Evolutionary conservation across 441 rosid genomes (phyloP).

Genomic region (Theobroma grandiflorum): DNA sequence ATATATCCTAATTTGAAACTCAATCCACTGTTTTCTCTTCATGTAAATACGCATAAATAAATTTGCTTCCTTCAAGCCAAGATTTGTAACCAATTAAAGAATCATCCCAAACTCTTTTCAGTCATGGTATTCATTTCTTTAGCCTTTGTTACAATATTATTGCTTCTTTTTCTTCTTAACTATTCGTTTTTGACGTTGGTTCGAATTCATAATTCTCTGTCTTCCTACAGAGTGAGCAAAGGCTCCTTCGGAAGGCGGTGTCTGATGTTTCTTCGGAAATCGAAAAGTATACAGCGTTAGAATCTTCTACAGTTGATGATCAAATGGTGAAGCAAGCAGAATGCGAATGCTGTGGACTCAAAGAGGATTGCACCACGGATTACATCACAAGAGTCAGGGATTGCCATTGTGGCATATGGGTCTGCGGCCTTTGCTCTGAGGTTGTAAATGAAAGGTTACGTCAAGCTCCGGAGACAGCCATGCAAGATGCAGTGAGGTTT

Average conservation of each 20-base stretch:
- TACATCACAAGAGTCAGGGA: constrained; percentile 32
- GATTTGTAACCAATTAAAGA: neutral
- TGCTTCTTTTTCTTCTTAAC: neutral
- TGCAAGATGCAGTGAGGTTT: constrained; percentile 41
- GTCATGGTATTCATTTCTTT: neutral
- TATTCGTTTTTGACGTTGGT: neutral
- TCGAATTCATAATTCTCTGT: neutral
- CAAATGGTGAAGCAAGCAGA: constrained; percentile 34
- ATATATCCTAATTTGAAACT: neutral
- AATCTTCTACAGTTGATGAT: constrained; percentile 15
- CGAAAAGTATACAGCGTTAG: constrained; percentile 22
- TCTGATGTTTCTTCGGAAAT: constrained; percentile 41
- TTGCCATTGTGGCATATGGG: constrained; percentile 36
- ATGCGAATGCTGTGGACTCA: constrained; percentile 44
- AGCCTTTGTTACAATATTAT: neutral
- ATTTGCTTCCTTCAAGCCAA: neutral
- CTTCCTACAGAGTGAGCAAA: constrained; percentile 35
- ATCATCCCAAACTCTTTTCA: neutral
- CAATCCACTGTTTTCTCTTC: neutral
- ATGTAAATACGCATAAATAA: neutral
- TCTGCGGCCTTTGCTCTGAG: constrained; percentile 46
- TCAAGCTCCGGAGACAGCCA: constrained; percentile 27
- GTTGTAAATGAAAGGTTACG: constrained; percentile 42
- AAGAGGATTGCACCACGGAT: constrained; percentile 40
- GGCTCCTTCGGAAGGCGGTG: constrained; percentile 36